Percentiles rank a stretch among this genome's conserved stretches.
These are phyloP conservation scores for Neckera pumila DNA, from an alignment of 225 moss, liverwort and hornwort species.

Conservation along the genomic window DNA sequence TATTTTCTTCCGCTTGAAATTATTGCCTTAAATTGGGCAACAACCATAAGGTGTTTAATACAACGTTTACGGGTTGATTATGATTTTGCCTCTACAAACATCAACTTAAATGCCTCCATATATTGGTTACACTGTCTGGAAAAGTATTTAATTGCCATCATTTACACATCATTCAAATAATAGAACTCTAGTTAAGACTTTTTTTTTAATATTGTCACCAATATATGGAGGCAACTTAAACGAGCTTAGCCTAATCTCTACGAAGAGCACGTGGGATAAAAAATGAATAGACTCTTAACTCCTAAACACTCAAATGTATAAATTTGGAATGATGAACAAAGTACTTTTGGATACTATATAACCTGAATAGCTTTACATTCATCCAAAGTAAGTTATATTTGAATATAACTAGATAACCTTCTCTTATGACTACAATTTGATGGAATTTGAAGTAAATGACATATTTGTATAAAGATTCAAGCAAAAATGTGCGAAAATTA, in stretches of 20 bases:
- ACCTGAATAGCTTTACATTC: background rate
- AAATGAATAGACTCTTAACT: accelerated
- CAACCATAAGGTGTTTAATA: too few relatives aligned
- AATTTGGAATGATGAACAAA: background rate
- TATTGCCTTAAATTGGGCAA: too few relatives aligned
- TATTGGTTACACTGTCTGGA: too few relatives aligned
- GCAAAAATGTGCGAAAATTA: background rate
- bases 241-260: background rate
- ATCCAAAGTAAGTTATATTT: background rate
- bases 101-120: too few relatives aligned
- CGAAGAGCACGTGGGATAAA: accelerated
- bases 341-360: background rate
- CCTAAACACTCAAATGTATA: background rate
- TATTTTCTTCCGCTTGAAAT: too few relatives aligned
- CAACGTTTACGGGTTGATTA: too few relatives aligned
- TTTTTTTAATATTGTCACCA: background rate
- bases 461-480: background rate
- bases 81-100: too few relatives aligned
- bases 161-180: too few relatives aligned
- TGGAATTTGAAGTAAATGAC: background rate
- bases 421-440: background rate
- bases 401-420: background rate
- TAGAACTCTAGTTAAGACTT: accelerated
- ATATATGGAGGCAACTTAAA: accelerated
- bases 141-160: too few relatives aligned